Evolutionary conservation across 225 moss, liverwort and hornwort species (phyloP).

Genomic region (Pseudisothecium myosuroides): DNA sequence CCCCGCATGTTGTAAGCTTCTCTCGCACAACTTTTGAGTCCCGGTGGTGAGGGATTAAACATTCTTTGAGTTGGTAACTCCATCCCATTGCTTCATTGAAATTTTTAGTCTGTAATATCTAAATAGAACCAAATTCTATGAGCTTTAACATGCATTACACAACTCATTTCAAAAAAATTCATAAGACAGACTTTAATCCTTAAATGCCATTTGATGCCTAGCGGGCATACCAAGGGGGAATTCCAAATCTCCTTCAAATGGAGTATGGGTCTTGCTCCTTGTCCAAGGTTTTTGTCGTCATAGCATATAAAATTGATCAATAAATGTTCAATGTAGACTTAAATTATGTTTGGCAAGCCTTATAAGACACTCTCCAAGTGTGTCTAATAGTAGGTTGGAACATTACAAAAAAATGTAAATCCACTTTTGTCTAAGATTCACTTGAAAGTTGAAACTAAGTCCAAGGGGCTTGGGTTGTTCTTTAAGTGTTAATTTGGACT

Average conservation of each 20-base stretch:
- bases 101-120: neutral
- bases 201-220: neutral
- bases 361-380: too few species aligned
- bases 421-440: neutral
- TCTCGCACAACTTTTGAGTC: too few species aligned
- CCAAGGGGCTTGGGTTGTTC: too few species aligned
- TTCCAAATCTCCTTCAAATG: neutral
- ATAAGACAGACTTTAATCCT: neutral
- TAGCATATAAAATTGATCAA: neutral
- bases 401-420: neutral
- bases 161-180: too few species aligned
- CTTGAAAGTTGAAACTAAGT: too few species aligned
- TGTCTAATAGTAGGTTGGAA: neutral
- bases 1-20: too few species aligned
- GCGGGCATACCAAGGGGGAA: neutral
- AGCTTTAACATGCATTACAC: too few species aligned
- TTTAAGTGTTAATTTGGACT: neutral
- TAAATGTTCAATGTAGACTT: neutral
- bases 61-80: neutral
- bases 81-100: neutral
- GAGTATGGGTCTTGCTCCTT: neutral
- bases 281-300: neutral
- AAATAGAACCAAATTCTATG: neutral
- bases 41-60: too few species aligned
- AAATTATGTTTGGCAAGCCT: too few species aligned